Percentiles rank a stretch among this genome's conserved stretches.
These are phyloP conservation scores for Pythium myriotylum DNA, from an alignment of 352 stramenopile genomes.

Conservation along the genomic window DNA sequence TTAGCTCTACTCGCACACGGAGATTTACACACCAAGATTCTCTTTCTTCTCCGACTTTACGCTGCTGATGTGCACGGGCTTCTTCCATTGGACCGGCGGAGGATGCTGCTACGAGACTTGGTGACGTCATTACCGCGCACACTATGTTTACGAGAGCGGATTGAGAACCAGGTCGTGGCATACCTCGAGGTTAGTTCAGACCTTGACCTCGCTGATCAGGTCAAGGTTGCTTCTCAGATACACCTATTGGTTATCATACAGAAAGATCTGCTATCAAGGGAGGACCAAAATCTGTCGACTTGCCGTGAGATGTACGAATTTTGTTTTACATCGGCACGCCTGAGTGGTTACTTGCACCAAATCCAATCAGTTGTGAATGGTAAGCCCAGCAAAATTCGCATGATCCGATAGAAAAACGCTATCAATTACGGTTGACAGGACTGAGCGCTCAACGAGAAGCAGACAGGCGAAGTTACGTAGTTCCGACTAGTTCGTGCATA, in stretches of 20 bases:
- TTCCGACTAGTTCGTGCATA: too few relatives aligned
- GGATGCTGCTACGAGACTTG: constrained; percentile 49
- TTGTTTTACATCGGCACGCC: constrained; percentile 59
- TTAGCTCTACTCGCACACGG: constrained; percentile 55
- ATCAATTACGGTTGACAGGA: neutral
- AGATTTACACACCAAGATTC: constrained; percentile 61
- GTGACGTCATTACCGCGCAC: constrained; percentile 42
- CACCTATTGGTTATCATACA: too few relatives aligned
- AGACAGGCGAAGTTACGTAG: too few relatives aligned
- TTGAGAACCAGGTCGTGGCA: constrained; percentile 30
- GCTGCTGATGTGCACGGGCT: constrained; percentile 38
- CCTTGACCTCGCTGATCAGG: too few relatives aligned
- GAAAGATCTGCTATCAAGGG: constrained; percentile 47
- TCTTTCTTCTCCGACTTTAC: constrained; percentile 63
- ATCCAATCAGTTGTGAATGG: constrained; percentile 52
- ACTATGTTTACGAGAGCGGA: constrained; percentile 38
- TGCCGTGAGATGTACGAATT: constrained; percentile 52
- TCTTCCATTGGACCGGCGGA: constrained; percentile 47
- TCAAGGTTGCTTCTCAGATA: too few relatives aligned
- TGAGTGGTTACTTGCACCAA: constrained; percentile 60
- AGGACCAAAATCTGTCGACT: constrained; percentile 40
- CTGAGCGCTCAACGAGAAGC: neutral
- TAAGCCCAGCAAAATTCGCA: constrained; percentile 9
- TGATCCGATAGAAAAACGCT: neutral
- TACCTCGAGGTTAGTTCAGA: constrained; percentile 34